Evolutionary conservation across 495 filamentous ascomycete species (phyloP).

Genomic region (Parathielavia hyrcaniae): DNA sequence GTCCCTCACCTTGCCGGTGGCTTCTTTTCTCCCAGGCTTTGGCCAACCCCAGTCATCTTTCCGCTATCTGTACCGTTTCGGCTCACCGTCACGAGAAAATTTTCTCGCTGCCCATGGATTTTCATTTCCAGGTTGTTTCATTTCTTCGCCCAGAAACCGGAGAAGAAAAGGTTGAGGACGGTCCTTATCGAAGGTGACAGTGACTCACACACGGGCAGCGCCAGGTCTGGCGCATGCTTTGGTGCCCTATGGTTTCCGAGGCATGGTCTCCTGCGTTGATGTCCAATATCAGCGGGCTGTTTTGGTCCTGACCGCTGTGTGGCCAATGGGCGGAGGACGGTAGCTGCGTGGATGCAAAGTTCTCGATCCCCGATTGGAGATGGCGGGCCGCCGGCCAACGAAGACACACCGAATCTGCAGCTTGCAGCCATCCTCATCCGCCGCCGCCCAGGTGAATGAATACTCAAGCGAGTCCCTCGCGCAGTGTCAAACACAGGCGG

Average conservation of each 20-base stretch:
- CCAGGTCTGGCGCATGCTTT: slow-evolving; percentile 34
- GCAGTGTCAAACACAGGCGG: slow-evolving; percentile 19
- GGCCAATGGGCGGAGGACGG: slow-evolving; percentile 35
- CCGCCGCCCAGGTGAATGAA: slow-evolving; percentile 21
- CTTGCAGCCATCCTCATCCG: slow-evolving; percentile 14
- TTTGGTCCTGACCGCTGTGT: slow-evolving; percentile 28
- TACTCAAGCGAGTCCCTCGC: background rate
- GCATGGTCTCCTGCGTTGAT: slow-evolving; percentile 41
- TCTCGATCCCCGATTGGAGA: slow-evolving; percentile 36
- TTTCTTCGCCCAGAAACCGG: slow-evolving; percentile 17
- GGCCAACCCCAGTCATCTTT: slow-evolving; percentile 15
- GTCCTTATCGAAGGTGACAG: slow-evolving; percentile 12
- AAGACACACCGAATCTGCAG: slow-evolving; percentile 16
- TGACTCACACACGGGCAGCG: slow-evolving; percentile 35
- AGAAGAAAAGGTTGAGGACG: slow-evolving; percentile 16
- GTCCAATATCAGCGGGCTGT: slow-evolving; percentile 42
- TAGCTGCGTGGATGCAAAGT: slow-evolving; percentile 33
- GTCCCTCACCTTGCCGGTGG: slow-evolving; percentile 15
- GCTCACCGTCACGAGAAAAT: slow-evolving; percentile 30
- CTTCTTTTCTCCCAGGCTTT: slow-evolving; percentile 19
- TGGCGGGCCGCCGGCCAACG: slow-evolving; percentile 8
- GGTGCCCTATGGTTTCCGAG: slow-evolving; percentile 35
- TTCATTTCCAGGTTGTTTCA: too few relatives aligned
- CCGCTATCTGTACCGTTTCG: slow-evolving; percentile 31
- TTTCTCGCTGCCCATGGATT: slow-evolving; percentile 27